These are phyloP conservation scores for Boletus subcaerulescens DNA, from an alignment of 768 basidiomycete species.

Conservation along the genomic window DNA sequence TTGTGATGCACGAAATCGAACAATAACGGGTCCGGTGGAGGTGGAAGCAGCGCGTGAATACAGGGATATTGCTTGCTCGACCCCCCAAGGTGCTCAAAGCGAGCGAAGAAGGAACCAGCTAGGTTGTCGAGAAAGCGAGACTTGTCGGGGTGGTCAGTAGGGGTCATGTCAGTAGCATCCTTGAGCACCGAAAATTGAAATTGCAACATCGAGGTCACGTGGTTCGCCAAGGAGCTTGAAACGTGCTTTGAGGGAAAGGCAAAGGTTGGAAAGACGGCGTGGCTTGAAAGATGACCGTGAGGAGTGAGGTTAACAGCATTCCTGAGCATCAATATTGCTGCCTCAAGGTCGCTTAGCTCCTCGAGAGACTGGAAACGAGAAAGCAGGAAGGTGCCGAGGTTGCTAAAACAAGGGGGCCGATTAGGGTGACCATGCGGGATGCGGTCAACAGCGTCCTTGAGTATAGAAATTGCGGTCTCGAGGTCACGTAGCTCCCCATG, in stretches of 20 bases:
- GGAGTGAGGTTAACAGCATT: background rate
- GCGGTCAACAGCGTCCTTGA: background rate
- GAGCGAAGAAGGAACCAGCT: background rate
- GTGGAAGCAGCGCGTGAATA: background rate
- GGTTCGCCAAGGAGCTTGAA: background rate
- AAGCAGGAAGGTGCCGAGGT: background rate
- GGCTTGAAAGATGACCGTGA: background rate
- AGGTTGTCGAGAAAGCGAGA: background rate
- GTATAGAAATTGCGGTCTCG: background rate
- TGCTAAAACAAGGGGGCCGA: background rate
- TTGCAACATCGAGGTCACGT: background rate
- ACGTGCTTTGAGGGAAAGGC: background rate
- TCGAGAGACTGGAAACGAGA: too few relatives aligned
- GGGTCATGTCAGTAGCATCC: background rate
- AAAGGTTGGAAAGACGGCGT: background rate
- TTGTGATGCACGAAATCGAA: background rate
- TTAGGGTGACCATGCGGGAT: background rate
- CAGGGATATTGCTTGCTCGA: background rate
- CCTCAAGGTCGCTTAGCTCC: too few relatives aligned
- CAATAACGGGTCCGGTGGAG: background rate
- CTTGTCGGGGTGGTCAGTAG: background rate
- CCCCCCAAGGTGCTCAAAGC: background rate
- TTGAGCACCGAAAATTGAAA: background rate
- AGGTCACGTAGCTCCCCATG: background rate
- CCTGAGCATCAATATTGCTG: too few relatives aligned